Percentiles rank a stretch among this genome's conserved stretches.
Conservation (phyloP, 2,329 filamentous ascomycete species). For the Clathrospora elynae region DNA sequence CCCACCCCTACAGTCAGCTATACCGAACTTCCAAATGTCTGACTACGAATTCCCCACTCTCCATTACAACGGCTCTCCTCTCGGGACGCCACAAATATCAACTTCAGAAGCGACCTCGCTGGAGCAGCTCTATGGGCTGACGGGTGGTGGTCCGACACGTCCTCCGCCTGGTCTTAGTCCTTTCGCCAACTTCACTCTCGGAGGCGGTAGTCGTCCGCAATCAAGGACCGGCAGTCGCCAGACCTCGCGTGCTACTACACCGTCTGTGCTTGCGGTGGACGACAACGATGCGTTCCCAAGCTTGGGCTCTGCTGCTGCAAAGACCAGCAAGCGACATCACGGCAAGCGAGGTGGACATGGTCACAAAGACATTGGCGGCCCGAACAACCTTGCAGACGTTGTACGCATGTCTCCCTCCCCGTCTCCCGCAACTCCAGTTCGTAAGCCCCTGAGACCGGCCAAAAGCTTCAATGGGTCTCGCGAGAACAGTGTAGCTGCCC, state of each 20-base stretch:
- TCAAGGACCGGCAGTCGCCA: constrained; percentile 87
- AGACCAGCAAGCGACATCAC: constrained; percentile 87
- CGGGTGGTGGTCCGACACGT: constrained; percentile 49
- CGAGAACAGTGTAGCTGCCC: constrained; percentile 80
- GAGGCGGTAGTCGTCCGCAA: constrained; percentile 65
- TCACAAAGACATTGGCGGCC: constrained; percentile 56
- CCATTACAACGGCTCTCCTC: constrained; percentile 53
- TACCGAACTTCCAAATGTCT: constrained; percentile 75
- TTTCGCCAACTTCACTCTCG: constrained; percentile 63
- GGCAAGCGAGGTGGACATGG: constrained; percentile 87
- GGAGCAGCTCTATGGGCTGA: constrained; percentile 50
- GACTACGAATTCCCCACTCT: constrained; percentile 87
- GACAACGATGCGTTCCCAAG: constrained; percentile 96
- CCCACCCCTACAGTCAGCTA: constrained; percentile 65
- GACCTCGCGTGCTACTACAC: constrained; percentile 66
- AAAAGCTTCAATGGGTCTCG: constrained; percentile 68
- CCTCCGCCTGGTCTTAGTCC: constrained; percentile 74
- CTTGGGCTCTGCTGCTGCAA: constrained; percentile 74
- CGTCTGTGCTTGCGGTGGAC: constrained; percentile 77
- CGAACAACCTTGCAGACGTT: constrained; percentile 87
- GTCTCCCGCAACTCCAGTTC: constrained; percentile 62
- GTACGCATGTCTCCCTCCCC: constrained; percentile 94
- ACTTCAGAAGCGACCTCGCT: constrained; percentile 50
- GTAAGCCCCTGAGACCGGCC: constrained; percentile 66
- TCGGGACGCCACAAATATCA: constrained; percentile 48